Evolutionary conservation across 2,329 filamentous ascomycete genomes (phyloP).

Genomic region (Cercospora citrullina): DNA sequence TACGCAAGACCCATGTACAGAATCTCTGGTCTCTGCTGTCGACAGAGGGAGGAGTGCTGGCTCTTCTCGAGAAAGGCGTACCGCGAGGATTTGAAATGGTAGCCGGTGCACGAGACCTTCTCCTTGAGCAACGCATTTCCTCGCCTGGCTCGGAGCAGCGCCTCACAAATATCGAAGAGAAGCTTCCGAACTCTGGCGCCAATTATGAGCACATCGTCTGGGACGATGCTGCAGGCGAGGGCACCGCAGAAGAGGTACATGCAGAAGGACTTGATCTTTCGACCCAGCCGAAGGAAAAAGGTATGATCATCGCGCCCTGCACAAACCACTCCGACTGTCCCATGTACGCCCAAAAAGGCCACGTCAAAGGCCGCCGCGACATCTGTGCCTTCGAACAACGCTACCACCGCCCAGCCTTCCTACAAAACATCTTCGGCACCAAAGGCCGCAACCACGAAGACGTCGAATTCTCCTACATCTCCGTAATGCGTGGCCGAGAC

Average conservation of each 20-base stretch:
- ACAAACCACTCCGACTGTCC: slow-evolving; percentile 87
- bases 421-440: slow-evolving; percentile 72
- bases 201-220: slow-evolving; percentile 20
- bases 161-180: slow-evolving; percentile 19
- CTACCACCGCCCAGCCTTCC: slow-evolving; percentile 78
- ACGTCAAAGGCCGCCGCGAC: slow-evolving; percentile 75
- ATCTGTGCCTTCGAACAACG: slow-evolving; percentile 90
- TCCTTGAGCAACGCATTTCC: slow-evolving; percentile 74
- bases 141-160: slow-evolving; percentile 49
- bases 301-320: slow-evolving; percentile 68
- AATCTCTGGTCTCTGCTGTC: slow-evolving; percentile 88
- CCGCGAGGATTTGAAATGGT: slow-evolving; percentile 91
- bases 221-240: slow-evolving; percentile 20
- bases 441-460: slow-evolving; percentile 81
- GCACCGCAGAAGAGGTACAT: neutral
- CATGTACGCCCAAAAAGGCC: slow-evolving; percentile 74
- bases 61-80: slow-evolving; percentile 87
- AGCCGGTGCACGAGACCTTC: slow-evolving; percentile 75
- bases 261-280: slow-evolving; percentile 9
- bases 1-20: slow-evolving; percentile 75
- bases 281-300: slow-evolving; percentile 51
- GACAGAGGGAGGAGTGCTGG: slow-evolving; percentile 79
- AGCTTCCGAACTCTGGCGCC: slow-evolving; percentile 37
- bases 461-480: slow-evolving; percentile 85
- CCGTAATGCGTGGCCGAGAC: slow-evolving; percentile 74